Evolutionary conservation across 129 eudicot species (phyloP).

Genomic region (Arctium minus): DNA sequence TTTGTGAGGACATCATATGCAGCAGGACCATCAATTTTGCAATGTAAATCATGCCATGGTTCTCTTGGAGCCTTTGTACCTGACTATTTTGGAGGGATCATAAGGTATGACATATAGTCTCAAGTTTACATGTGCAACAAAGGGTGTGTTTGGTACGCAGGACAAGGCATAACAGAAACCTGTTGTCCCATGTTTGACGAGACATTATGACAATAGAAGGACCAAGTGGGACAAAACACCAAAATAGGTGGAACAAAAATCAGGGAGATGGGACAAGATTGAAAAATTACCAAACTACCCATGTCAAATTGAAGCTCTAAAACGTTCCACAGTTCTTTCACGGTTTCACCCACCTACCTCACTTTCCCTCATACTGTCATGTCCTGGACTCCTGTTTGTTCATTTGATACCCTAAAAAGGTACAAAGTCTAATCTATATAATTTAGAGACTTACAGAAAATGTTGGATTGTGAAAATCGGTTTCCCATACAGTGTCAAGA

Average conservation of each 20-base stretch:
- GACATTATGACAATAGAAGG: not conserved
- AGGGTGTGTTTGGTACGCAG: not conserved
- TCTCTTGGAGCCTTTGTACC: conserved; percentile 69
- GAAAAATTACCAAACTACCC: not conserved
- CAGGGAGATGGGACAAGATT: not conserved
- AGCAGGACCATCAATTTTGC: conserved; percentile 88
- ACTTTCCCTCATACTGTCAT: not conserved
- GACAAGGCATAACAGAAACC: not conserved
- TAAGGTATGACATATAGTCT: not conserved
- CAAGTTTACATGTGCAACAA: not conserved
- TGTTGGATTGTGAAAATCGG: conserved; percentile 70
- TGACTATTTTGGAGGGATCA: conserved; percentile 38
- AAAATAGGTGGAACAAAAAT: not conserved
- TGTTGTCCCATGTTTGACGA: not conserved
- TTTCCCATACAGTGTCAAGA: conserved; percentile 57
- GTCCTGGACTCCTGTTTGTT: not conserved
- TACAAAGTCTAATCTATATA: not conserved
- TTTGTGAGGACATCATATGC: conserved; percentile 78
- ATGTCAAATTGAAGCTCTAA: not conserved
- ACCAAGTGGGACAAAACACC: not conserved
- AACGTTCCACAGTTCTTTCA: not conserved
- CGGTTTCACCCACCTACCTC: not conserved
- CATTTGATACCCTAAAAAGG: not conserved
- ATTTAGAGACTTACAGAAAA: conserved; percentile 45
- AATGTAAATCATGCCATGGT: conserved; percentile 91